Conservation (phyloP, 2,329 filamentous ascomycete genomes). For the Dothiorella sarmentorum region DNA sequence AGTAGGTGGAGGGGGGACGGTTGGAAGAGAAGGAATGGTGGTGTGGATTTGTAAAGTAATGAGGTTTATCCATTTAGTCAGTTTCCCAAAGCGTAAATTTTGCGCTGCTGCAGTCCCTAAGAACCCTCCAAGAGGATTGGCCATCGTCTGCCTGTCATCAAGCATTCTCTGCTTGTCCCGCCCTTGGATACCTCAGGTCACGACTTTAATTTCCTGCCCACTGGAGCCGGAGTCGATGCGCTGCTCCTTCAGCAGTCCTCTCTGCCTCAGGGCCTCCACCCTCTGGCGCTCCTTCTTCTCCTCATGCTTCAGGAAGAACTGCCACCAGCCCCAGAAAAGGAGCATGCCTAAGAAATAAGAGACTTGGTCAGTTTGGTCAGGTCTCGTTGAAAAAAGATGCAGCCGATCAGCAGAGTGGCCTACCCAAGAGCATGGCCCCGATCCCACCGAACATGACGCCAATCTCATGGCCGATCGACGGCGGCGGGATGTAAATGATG, state of each 20-base stretch:
- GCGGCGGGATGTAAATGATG: constrained; percentile 9
- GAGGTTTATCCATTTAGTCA: background rate
- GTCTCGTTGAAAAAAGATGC: too few relatives aligned
- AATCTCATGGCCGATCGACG: constrained; percentile 24
- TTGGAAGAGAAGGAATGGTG: background rate
- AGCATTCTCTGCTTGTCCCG: too few relatives aligned
- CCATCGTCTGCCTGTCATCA: too few relatives aligned
- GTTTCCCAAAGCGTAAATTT: background rate
- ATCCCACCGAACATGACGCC: constrained; percentile 23
- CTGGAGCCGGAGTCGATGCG: too few relatives aligned
- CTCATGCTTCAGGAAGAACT: constrained; percentile 19
- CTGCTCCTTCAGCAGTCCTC: constrained; percentile 21
- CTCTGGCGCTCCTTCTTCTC: constrained; percentile 19
- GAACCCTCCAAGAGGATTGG: too few relatives aligned
- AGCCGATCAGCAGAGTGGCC: background rate
- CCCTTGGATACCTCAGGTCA: too few relatives aligned
- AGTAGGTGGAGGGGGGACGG: background rate
- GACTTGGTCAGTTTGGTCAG: background rate
- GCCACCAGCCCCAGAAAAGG: constrained; percentile 24
- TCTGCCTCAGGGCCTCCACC: constrained; percentile 19
- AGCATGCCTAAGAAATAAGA: constrained; percentile 16
- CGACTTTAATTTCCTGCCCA: too few relatives aligned
- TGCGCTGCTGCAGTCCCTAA: too few relatives aligned
- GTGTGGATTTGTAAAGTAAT: background rate
- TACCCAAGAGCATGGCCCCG: constrained; percentile 21